Evolutionary conservation across 371 early-diverging fungal genomes (phyloP).

Genomic region (Mucor velutinosus): DNA sequence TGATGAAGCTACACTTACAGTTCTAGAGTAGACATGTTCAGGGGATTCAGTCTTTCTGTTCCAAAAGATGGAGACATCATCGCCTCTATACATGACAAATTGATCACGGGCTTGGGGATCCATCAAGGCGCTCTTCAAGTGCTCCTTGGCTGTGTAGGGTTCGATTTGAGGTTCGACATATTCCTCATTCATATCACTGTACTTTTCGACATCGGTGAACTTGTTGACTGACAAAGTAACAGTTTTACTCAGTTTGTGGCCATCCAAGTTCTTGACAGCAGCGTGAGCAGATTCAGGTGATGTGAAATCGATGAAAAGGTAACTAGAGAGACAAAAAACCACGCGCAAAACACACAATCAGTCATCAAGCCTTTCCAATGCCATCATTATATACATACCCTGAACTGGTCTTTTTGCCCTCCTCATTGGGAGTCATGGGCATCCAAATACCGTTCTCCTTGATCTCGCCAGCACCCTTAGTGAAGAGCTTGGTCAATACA

Average conservation of each 20-base stretch:
- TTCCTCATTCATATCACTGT: conserved; percentile 72
- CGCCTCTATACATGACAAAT: conserved; percentile 83
- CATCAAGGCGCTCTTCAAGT: conserved; percentile 88
- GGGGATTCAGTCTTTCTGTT: conserved; percentile 87
- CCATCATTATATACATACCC: conserved; percentile 56
- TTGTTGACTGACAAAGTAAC: conserved; percentile 85
- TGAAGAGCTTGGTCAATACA: conserved; percentile 82
- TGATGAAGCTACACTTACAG: conserved; percentile 36
- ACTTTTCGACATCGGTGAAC: conserved; percentile 91
- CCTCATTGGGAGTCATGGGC: conserved; percentile 80
- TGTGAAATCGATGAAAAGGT: conserved; percentile 92
- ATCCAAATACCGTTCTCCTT: conserved; percentile 83
- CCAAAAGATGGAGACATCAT: conserved; percentile 86
- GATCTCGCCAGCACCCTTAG: conserved; percentile 75
- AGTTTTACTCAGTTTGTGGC: conserved; percentile 79
- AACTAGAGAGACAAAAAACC: conserved; percentile 52
- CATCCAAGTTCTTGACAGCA: conserved; percentile 81
- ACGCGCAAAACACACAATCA: background rate
- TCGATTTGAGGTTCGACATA: conserved; percentile 73
- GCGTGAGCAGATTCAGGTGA: conserved; percentile 81
- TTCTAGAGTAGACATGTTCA: conserved; percentile 74
- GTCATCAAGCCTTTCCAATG: background rate
- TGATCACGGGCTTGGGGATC: conserved; percentile 92
- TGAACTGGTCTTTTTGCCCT: conserved; percentile 76
- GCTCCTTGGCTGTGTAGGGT: conserved; percentile 80